phyloP scores from a whole-genome alignment of 2,329 filamentous ascomycete species.

The Hirsutella rhossiliensis region DNA sequence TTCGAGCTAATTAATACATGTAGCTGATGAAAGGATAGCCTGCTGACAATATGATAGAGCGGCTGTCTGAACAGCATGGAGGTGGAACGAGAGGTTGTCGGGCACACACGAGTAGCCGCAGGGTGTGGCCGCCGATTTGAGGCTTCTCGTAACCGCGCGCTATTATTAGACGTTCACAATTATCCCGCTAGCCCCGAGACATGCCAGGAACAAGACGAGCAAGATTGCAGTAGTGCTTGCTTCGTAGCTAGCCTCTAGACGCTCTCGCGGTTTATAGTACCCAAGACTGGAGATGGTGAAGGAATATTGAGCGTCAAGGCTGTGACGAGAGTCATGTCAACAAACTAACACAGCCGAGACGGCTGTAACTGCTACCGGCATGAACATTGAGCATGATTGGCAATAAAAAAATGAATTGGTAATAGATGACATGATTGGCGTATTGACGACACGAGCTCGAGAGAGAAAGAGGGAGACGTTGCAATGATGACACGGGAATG shows the following conservation, averaged over 20 bases:
- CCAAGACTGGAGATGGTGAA: too few relatives aligned
- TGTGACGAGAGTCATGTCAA: not conserved
- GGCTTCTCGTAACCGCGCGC: not conserved
- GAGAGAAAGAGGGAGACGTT: not conserved
- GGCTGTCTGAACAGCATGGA: not conserved
- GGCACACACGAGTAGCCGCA: not conserved
- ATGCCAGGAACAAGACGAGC: not conserved
- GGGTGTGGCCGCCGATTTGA: not conserved
- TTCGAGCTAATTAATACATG: not conserved
- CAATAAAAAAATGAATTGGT: not conserved
- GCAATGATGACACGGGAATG: not conserved
- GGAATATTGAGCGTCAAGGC: not conserved
- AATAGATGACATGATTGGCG: not conserved
- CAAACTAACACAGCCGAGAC: not conserved
- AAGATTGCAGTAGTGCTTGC: too few relatives aligned
- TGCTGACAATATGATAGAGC: not conserved
- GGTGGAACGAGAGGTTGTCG: not conserved
- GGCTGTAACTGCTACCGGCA: not conserved
- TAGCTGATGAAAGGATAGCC: not conserved
- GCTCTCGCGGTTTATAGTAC: too few relatives aligned
- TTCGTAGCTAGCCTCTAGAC: too few relatives aligned
- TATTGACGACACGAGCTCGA: not conserved
- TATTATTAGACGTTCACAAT: not conserved
- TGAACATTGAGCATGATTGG: not conserved
- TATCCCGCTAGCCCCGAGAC: not conserved